Base-by-base conservation (phyloP, 495 filamentous ascomycete genomes). In the Penicillium silybi region DNA sequence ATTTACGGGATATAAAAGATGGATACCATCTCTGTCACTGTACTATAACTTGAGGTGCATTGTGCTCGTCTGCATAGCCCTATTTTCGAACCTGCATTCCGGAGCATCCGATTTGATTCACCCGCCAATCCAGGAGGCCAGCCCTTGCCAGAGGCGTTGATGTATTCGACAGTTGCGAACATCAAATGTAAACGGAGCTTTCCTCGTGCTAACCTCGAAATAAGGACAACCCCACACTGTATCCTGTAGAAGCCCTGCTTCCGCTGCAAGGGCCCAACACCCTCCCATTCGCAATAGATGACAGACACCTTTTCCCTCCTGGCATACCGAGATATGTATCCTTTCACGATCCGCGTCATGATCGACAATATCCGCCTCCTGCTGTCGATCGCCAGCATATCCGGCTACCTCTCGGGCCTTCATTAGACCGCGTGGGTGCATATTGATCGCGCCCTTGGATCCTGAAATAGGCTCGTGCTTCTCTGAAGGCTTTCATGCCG, bases 1-100 rank as follows among this genome's bases (percentile, higher is more conserved):
- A 25, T 38, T 44, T 19, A 52, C 44, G 17, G 26, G 39, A 54
- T 45, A 52, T 52, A 40, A 51, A 51, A 23, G 22, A 9, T 39
- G 9, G 38, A 41, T 34, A 32, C 35, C 35, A 42, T 43, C 17
- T 27, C 25, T 41, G 18, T n/a, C n/a, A 13, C 0, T 32, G 1
- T 32, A 10, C 29, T 11, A 13, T 1, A 32, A 3, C 3, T 32
- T 13, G 29, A n/a, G n/a, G n/a, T 16, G 37, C n/a, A 16, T 3
- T 1, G 29, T 18, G 3, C 37, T 39, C 37, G 37, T 19, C 4
- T 0, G 37, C 29, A 25, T 51, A 25, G n/a, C 26, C 20, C 17
- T 20, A 37, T 32, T 46, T 46, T 42, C 41, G 38, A 50, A 48
- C 42, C 17, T 17, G 35, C 50, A 61, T 61, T 53, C 54, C 50